Base-by-base conservation (phyloP, 192 early-diverging fungal genomes). In the Kickxella alabastrina region DNA sequence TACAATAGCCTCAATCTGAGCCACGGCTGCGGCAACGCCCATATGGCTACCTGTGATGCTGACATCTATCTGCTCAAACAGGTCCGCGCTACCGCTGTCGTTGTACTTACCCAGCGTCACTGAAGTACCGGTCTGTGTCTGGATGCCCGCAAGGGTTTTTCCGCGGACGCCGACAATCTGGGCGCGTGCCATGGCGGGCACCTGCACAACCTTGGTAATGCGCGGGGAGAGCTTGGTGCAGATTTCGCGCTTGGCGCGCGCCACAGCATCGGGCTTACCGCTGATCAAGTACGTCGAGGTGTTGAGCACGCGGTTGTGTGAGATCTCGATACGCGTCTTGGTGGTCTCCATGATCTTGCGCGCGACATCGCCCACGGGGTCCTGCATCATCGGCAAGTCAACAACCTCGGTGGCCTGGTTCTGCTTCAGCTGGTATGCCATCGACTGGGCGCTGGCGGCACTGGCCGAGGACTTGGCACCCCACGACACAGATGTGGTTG, bases 161-260 rank as follows among this genome's bases (percentile, higher is more conserved):
- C 93, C 93, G 47, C 86, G 84, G 37, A 85, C 62, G 42, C 96
- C 96, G 21, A 95, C 75, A 29, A 99, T 79, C 68, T 83, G 84
- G 10, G 87, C 82, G 36, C 92, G 85, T 15, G 83, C 89, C 24
- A 85, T 85, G 18, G 84, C 75, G 12, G 96, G 96, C 15, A 98
- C 83, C 9, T 67, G 57, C 1, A 91, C 35, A 15, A 66, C 53
- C 45, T 80, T 66, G 14, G 57, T 77, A 43, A 89, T 80, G 74
- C 86, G 85, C 24, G 84, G 77, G 23, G 85, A 82, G 39, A 91
- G 77, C 49, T 77, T 78, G 43, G 84, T 63, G 48, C 88, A 71
- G 10, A 98, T 66, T 39, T 92, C 88, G 25, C 86, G 83, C 52
- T 88, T 88, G 12, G 92, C 89, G 37, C 77, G 75, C 47, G 81